These are phyloP conservation scores for Beverwykella pulmonaria DNA, from an alignment of 495 filamentous ascomycete species.

Conservation along the genomic window DNA sequence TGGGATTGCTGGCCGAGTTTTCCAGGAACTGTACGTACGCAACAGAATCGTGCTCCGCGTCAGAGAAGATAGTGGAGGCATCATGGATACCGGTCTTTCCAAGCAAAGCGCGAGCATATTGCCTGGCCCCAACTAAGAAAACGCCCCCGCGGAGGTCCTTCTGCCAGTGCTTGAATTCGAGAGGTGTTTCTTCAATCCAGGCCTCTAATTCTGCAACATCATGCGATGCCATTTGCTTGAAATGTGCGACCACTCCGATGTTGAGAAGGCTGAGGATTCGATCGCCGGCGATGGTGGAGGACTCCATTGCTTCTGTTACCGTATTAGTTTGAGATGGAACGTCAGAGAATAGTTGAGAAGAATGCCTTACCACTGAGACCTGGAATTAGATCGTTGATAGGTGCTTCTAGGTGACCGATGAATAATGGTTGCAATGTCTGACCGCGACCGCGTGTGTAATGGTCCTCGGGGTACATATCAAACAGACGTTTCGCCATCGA, in stretches of 20 bases:
- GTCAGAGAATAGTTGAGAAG: neutral
- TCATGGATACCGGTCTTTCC: constrained; percentile 71
- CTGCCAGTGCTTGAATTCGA: constrained; percentile 75
- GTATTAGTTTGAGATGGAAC: neutral
- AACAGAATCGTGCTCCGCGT: constrained; percentile 66
- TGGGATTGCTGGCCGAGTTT: constrained; percentile 55
- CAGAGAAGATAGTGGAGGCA: constrained; percentile 66
- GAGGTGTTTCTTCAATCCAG: constrained; percentile 70
- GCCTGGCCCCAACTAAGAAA: constrained; percentile 68
- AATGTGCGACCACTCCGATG: constrained; percentile 69
- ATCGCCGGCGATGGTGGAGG: constrained; percentile 71
- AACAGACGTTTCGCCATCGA: constrained; percentile 67
- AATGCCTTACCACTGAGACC: constrained; percentile 57
- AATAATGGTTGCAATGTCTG: constrained; percentile 74
- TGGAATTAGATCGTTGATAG: constrained; percentile 61
- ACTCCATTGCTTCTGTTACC: constrained; percentile 58
- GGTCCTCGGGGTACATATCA: constrained; percentile 63
- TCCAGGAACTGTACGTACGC: constrained; percentile 64
- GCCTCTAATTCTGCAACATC: constrained; percentile 74
- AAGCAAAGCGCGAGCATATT: constrained; percentile 77
- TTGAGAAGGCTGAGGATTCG: constrained; percentile 74
- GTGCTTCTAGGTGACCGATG: constrained; percentile 69
- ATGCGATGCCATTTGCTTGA: constrained; percentile 72
- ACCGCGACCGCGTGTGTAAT: constrained; percentile 69
- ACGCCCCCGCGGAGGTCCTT: constrained; percentile 79